Evolutionary conservation across 2,329 filamentous ascomycete genomes (phyloP).

Genomic region (Aspergillus versicolor): DNA sequence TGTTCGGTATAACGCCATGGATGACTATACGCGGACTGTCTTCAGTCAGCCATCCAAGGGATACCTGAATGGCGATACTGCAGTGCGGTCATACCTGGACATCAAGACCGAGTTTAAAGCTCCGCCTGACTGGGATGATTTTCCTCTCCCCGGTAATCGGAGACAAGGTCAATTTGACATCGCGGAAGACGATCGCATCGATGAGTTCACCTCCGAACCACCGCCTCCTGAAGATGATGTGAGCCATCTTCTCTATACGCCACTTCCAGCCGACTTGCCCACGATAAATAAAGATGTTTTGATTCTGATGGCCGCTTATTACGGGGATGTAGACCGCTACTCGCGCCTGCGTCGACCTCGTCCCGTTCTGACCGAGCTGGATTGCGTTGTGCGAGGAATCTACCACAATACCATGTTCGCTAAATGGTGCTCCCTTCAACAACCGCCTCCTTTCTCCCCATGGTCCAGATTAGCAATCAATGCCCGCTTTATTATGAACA

Average conservation of each 20-base stretch:
- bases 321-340: not conserved
- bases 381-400: not conserved
- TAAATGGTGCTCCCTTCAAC: not conserved
- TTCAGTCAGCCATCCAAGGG: too few relatives aligned
- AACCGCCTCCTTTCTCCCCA: too few relatives aligned
- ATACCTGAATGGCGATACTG: not conserved
- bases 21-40: not conserved
- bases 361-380: accelerated
- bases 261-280: not conserved
- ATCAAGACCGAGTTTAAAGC: not conserved
- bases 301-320: not conserved
- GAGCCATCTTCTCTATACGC: not conserved
- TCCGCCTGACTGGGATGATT: too few relatives aligned
- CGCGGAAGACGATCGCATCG: not conserved
- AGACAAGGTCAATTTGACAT: not conserved
- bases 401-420: not conserved
- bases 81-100: not conserved
- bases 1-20: not conserved
- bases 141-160: too few relatives aligned
- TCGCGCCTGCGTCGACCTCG: not conserved
- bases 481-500: not conserved
- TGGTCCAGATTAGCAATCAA: too few relatives aligned
- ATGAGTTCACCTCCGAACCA: not conserved
- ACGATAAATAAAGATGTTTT: not conserved
- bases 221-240: not conserved